These are phyloP conservation scores for Mycena sp. DNA, from an alignment of 1,284 basidiomycete genomes.

Conservation along the genomic window DNA sequence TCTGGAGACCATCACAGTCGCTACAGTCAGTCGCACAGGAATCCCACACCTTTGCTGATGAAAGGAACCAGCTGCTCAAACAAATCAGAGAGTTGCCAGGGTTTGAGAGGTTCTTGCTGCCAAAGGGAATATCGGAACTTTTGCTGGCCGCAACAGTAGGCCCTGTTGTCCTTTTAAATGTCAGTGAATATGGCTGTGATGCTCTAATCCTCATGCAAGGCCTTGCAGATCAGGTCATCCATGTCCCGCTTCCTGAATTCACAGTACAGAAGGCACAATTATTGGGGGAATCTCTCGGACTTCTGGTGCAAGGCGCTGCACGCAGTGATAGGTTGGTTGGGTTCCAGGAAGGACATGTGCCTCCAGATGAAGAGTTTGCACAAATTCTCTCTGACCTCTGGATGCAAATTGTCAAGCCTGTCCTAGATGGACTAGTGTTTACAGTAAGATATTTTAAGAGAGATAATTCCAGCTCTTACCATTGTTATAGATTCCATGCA, in stretches of 20 bases:
- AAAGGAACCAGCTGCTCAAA: neutral
- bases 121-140: neutral
- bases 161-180: constrained; percentile 4
- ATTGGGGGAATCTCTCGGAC: neutral
- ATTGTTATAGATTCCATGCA: neutral
- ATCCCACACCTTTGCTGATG: neutral
- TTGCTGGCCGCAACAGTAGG: neutral
- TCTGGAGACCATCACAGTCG: neutral
- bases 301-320: neutral
- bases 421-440: neutral
- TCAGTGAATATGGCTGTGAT: neutral
- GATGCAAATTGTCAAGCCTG: neutral
- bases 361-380: neutral
- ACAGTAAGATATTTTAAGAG: neutral
- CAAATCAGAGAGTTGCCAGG: neutral
- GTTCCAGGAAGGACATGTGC: neutral
- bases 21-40: neutral
- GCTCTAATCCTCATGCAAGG: neutral
- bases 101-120: neutral
- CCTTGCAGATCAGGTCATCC: neutral
- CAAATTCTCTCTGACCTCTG: neutral
- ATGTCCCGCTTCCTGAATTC: neutral
- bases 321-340: neutral
- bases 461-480: neutral
- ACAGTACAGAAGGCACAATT: neutral